Conservation (phyloP, 805 yeast genomes). For the Lipomyces mesembrius region DNA sequence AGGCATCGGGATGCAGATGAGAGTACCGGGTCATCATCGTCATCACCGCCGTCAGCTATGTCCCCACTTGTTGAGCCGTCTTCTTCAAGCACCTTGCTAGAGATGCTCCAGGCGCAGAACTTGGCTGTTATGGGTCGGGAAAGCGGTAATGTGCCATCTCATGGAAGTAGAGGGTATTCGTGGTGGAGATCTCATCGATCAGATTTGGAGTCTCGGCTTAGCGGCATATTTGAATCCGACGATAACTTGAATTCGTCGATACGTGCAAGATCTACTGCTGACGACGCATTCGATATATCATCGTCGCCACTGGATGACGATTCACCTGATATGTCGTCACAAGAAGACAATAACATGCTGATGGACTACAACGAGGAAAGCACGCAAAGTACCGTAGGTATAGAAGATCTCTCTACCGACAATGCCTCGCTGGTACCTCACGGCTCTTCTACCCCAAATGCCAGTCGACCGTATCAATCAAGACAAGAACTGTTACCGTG, state of each 20-base stretch:
- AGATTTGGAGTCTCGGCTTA: conserved; percentile 1
- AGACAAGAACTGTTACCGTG: neutral
- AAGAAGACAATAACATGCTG: conserved; percentile 3
- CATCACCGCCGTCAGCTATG: conserved; percentile 11
- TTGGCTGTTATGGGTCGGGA: neutral
- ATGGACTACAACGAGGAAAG: neutral
- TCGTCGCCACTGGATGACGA: neutral
- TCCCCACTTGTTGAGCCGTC: neutral
- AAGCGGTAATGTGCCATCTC: conserved; percentile 2
- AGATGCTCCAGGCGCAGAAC: conserved; percentile 8
- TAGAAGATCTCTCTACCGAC: neutral
- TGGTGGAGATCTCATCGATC: conserved; percentile 8
- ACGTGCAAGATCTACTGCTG: conserved; percentile 4
- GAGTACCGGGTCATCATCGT: conserved; percentile 7
- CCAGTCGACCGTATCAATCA: neutral
- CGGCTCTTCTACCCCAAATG: neutral
- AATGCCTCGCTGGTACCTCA: neutral
- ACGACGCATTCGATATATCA: conserved; percentile 2
- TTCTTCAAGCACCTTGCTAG: conserved; percentile 5
- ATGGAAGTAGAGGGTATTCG: neutral
- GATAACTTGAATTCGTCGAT: neutral
- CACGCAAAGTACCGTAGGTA: neutral
- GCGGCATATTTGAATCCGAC: neutral
- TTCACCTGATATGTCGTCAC: neutral
- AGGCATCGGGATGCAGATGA: conserved; percentile 10